phyloP scores from a whole-genome alignment of 345 rosid genomes.

The Citrus sinensis region DVS_A1.0 CM039164.1:7807501-7808000 shows the following conservation, averaged over 20 bases:
- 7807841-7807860: conserved; percentile 30
- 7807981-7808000: conserved; percentile 34
- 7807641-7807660: conserved; percentile 26
- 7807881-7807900: conserved; percentile 20
- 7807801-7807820: conserved; percentile 27
- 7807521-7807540: conserved; percentile 18
- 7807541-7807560: conserved; percentile 26
- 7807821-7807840: conserved; percentile 35
- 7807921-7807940: conserved; percentile 32
- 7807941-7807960: conserved; percentile 27
- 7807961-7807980: conserved; percentile 26
- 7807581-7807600: conserved; percentile 33
- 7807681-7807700: conserved; percentile 25
- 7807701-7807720: conserved; percentile 23
- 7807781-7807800: conserved; percentile 26
- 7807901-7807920: conserved; percentile 29
- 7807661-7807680: conserved; percentile 26
- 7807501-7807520: conserved; percentile 22
- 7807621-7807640: conserved; percentile 33
- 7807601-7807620: conserved; percentile 20
- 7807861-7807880: conserved; percentile 25
- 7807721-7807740: conserved; percentile 23
- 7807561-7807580: conserved; percentile 38
- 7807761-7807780: conserved; percentile 23
- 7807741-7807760: conserved; percentile 24